Percentiles rank a stretch among this genome's conserved stretches.
phyloP scores from a whole-genome alignment of 495 filamentous ascomycete species.

The Halenospora varia region DNA sequence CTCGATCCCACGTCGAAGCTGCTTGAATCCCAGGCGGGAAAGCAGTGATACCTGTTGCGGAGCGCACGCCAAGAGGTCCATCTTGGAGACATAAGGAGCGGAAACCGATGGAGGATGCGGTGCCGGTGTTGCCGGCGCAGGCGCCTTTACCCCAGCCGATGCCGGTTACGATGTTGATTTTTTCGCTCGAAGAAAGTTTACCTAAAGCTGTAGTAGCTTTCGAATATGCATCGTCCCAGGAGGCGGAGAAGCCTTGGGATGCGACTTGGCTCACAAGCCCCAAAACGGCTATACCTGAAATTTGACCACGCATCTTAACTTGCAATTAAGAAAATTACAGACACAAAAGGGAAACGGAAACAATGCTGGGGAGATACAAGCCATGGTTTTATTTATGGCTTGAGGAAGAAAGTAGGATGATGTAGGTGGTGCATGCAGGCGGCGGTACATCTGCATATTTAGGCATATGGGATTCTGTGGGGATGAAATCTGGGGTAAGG shows the following conservation, averaged over 20 bases:
- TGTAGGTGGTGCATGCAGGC: background rate
- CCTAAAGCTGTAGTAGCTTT: slow-evolving; percentile 74
- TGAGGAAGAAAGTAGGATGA: background rate
- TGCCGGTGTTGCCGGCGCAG: background rate
- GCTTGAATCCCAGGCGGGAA: slow-evolving; percentile 29
- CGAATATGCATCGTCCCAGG: slow-evolving; percentile 71
- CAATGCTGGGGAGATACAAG: background rate
- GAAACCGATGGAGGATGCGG: slow-evolving; percentile 48
- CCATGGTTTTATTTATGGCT: background rate
- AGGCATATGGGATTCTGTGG: background rate
- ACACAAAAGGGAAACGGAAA: background rate
- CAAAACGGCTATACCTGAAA: background rate
- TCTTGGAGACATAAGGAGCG: slow-evolving; percentile 60
- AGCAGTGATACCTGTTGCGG: slow-evolving; percentile 53
- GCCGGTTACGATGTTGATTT: slow-evolving; percentile 86
- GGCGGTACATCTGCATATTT: background rate
- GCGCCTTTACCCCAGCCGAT: slow-evolving; percentile 50
- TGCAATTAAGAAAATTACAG: too few species aligned
- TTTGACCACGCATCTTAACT: background rate
- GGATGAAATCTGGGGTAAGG: too few species aligned
- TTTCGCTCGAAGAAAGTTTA: slow-evolving; percentile 77
- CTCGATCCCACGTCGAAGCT: slow-evolving; percentile 55
- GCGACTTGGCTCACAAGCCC: background rate
- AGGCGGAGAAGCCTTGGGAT: slow-evolving; percentile 18
- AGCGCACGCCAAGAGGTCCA: slow-evolving; percentile 54